Base-by-base conservation (phyloP, 768 basidiomycete species). In the Lactarius trivialis region DNA sequence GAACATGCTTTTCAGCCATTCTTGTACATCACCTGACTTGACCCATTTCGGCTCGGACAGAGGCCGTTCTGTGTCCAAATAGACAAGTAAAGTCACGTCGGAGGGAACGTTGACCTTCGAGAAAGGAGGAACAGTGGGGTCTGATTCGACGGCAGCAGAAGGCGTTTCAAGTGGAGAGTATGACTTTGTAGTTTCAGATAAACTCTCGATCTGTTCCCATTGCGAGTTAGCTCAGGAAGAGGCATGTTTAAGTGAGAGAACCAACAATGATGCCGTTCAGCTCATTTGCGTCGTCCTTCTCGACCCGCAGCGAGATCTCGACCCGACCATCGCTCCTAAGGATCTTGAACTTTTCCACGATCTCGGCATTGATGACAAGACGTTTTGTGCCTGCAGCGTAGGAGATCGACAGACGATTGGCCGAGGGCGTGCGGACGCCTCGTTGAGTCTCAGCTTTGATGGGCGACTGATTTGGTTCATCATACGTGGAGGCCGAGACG, bases 31-130 rank as follows among this genome's bases (percentile, higher is more conserved):
- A 33, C 96, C 96, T 8, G 89, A 88, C 73, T 93, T 92, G 39
- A 93, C 93, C 97, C 96, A 99, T 72, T 93, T 90, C 7, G 97
- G 93, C 72, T 98, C 94, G 17, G 93, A 94, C 36, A 98, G 76
- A 0, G 97, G 97, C 61, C 89, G 85, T 34, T 82, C 84, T 60
- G 83, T 90, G 73, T 99, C 96, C 64, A 98, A 82, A 74, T 93
- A 82, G 26, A 89, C 86, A 11, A 82, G 70, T 51, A 97, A 76
- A n/a, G 81, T 83, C 21, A 89, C 70, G 32, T 81, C 81, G 26
- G 79, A 74, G 30, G 88, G 84, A 21, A 81, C 71, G 28, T 67
- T 66, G 8, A 76, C 76, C 69, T 81, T 83, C 55, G 79, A 78
- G 68, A 94, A 89, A 14, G 88, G 85, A 11, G 93, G 92, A 21